Conservation (phyloP, 73 alveolate species). For the Symbiodinium pilosum region DNA sequence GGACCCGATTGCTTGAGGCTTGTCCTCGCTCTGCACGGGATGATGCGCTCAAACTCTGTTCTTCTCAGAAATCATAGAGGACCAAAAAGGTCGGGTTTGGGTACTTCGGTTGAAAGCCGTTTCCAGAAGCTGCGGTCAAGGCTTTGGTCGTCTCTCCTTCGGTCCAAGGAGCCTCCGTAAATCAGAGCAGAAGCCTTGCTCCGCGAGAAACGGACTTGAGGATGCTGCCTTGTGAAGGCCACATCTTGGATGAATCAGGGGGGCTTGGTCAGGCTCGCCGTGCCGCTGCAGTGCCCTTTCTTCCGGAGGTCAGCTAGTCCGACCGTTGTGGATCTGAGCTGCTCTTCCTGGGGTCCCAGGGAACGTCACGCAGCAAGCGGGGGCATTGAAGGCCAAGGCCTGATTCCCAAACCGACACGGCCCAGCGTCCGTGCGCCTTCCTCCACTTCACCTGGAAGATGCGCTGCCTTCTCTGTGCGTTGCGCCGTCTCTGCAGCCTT, state of each 20-base stretch:
- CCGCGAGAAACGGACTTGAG: background rate
- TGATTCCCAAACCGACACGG: background rate
- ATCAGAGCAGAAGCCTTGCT: background rate
- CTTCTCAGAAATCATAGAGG: background rate
- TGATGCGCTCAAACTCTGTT: background rate
- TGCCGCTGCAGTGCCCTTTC: background rate
- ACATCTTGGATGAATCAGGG: background rate
- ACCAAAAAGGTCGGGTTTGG: background rate
- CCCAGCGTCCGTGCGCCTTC: background rate
- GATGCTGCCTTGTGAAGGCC: background rate
- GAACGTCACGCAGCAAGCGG: background rate
- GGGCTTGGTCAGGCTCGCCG: background rate
- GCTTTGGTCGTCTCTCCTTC: background rate
- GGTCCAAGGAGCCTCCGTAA: background rate
- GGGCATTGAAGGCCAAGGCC: background rate
- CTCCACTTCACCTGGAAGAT: background rate
- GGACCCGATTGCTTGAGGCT: too few relatives aligned
- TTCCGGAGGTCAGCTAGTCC: background rate
- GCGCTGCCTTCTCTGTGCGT: background rate
- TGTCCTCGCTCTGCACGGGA: background rate
- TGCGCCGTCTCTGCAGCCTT: background rate
- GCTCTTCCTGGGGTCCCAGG: background rate
- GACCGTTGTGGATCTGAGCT: background rate
- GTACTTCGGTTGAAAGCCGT: background rate
- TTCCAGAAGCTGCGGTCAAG: background rate